Base-by-base conservation (phyloP, 2,329 filamentous ascomycete genomes). In the Fusarium coffeatum region DNA sequence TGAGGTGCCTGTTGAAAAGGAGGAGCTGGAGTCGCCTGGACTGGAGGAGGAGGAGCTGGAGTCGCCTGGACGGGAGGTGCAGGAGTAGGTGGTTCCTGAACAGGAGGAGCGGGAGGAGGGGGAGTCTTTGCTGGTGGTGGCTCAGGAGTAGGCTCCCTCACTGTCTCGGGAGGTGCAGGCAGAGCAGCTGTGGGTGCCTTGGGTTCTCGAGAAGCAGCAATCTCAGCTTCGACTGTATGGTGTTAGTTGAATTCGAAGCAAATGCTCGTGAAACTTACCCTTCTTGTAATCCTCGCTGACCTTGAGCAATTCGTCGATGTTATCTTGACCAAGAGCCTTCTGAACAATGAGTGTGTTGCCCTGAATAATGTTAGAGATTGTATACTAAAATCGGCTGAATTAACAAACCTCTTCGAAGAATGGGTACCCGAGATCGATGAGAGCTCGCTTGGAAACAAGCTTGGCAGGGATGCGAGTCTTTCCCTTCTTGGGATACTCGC, bases 271-370 rank as follows among this genome's bases (percentile, higher is more conserved):
- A 27, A 8, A 75, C 83, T 76, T 74, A 88, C 86, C 84, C 76
- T 87, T 86, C 76, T 87, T 90, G 80, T 93, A 94, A 32, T 91
- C 89, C 75, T 94, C 92, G 79, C 93, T 97, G 51, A 94, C 84
- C 74, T 89, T 91, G 74, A 98, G 92, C 46, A 98, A 86, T 75
- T 97, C 92, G 73, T 98, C 94, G 68, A 98, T 98, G 74, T 97
- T 93, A 20, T 95, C 89, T 74, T 97, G 94, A 18, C 93, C 92
- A 8, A 98, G 86, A 12, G 95, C 94, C 76, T 93, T 91, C 72
- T 92, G 89, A 34, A 98, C 89, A 55, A 97, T 88, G 73, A 96
- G 89, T 23, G 91, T 92, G 72, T 92, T 90, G 41, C 92, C 93
- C 92, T 96, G 8, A 8, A 12, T 25, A 0, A 9, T 3, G 53